phyloP scores from a whole-genome alignment of 1,284 basidiomycete genomes.

The Porodaedalea pini region DNA sequence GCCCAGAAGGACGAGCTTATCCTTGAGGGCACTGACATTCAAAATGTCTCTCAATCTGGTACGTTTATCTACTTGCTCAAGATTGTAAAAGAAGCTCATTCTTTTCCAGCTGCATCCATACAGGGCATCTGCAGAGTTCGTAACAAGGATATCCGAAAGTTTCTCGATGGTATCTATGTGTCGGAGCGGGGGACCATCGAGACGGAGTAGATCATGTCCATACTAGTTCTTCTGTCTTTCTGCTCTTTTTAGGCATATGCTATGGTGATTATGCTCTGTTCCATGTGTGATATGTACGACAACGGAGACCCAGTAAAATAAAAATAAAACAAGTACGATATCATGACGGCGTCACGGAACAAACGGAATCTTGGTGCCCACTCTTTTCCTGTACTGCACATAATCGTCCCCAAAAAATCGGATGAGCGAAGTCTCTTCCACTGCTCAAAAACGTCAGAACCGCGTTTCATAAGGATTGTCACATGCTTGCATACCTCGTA shows the following conservation, averaged over 20 bases:
- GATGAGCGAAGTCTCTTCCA: conserved; percentile 70
- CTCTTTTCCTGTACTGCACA: conserved; percentile 59
- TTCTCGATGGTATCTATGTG: conserved; percentile 90
- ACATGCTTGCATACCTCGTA: conserved; percentile 48
- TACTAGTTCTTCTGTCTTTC: conserved; percentile 2
- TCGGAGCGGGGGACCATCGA: conserved; percentile 74
- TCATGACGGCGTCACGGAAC: conserved; percentile 40
- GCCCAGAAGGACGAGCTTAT: conserved; percentile 96
- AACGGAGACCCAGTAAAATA: neutral
- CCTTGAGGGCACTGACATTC: conserved; percentile 90
- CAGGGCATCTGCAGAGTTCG: conserved; percentile 92
- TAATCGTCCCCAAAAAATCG: conserved; percentile 85
- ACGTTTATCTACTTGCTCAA: conserved; percentile 22
- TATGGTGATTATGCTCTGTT: conserved; percentile 14
- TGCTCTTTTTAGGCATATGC: conserved; percentile 7
- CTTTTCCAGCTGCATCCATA: conserved; percentile 78
- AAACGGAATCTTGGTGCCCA: conserved; percentile 74
- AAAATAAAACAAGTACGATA: neutral
- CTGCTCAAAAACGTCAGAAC: conserved; percentile 35
- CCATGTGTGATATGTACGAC: neutral
- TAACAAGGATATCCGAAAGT: conserved; percentile 98
- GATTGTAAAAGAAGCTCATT: conserved; percentile 7
- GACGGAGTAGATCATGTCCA: neutral
- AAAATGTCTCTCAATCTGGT: conserved; percentile 95
- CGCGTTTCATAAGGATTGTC: neutral